Conservation (phyloP, 805 yeast species). For the Ogataea naganishii region DNA sequence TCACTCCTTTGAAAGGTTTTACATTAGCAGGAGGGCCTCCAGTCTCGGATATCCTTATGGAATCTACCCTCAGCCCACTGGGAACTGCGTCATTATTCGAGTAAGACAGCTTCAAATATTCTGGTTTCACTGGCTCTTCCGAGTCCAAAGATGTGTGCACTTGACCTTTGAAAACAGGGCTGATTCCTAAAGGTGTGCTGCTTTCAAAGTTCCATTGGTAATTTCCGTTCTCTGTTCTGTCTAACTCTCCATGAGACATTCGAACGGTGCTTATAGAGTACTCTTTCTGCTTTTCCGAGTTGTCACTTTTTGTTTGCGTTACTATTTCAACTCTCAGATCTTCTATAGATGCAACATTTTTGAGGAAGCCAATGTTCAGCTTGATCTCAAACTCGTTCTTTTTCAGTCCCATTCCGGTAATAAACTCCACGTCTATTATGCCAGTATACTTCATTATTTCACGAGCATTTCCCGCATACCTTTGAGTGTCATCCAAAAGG, state of each 20-base stretch:
- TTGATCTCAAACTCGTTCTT: conserved; percentile 58
- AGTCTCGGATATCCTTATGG: conserved; percentile 43
- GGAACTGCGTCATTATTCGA: conserved; percentile 61
- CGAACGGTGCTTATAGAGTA: conserved; percentile 46
- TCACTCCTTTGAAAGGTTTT: conserved; percentile 87
- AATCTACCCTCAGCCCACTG: conserved; percentile 64
- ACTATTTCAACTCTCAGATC: conserved; percentile 32
- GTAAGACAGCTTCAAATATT: conserved; percentile 42
- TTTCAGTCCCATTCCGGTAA: conserved; percentile 41
- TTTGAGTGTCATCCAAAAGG: conserved; percentile 21
- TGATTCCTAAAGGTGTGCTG: conserved; percentile 51
- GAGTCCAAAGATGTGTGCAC: too few species aligned
- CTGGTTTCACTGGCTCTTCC: conserved; percentile 24
- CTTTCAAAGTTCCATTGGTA: conserved; percentile 68
- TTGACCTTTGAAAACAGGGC: conserved; percentile 57
- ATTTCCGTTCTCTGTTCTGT: conserved; percentile 35
- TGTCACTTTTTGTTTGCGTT: conserved; percentile 12
- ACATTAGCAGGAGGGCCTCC: conserved; percentile 51
- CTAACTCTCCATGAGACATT: conserved; percentile 72
- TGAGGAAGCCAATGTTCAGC: conserved; percentile 36
- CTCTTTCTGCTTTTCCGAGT: conserved; percentile 7
- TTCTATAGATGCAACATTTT: conserved; percentile 38
- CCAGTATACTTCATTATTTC: conserved; percentile 29
- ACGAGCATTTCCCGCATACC: conserved; percentile 13
- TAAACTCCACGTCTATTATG: conserved; percentile 44